phyloP scores from a whole-genome alignment of 305 asterid species.

The Fraxinus angustifolia region DNA sequence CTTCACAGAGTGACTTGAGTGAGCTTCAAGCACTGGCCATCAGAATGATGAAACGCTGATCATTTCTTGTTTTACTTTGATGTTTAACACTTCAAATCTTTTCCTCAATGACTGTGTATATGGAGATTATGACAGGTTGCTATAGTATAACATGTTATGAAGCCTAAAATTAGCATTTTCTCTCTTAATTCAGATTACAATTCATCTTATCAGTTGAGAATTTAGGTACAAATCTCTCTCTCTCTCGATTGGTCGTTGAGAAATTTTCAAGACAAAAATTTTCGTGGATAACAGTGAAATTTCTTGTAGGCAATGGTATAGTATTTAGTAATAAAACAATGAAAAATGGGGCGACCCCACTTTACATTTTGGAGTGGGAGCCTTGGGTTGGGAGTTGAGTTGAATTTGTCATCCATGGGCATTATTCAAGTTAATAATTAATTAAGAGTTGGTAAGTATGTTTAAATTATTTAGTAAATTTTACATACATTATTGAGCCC shows the following conservation, averaged over 20 bases:
- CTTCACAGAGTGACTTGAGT: slow-evolving; percentile 57
- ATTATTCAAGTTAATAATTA: slow-evolving; percentile 1
- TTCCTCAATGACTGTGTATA: slow-evolving; percentile 23
- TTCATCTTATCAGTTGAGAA: not conserved
- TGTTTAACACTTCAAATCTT: not conserved
- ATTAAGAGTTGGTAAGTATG: not conserved
- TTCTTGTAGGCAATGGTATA: not conserved
- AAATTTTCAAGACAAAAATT: not conserved
- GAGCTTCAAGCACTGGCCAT: slow-evolving; percentile 84
- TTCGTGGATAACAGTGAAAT: too few species aligned
- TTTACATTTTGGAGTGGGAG: slow-evolving; percentile 17
- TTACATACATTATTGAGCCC: too few species aligned
- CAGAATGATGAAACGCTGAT: slow-evolving; percentile 56
- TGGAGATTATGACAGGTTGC: not conserved
- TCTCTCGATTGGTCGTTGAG: not conserved
- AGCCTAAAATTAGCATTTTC: not conserved
- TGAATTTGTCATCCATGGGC: slow-evolving; percentile 22
- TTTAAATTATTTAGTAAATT: not conserved
- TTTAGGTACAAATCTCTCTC: not conserved
- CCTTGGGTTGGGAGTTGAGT: slow-evolving; percentile 23
- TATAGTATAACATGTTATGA: not conserved
- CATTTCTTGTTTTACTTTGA: not conserved
- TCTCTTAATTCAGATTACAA: not conserved
- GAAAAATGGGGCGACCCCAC: not conserved
- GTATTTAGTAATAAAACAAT: not conserved